phyloP scores from a whole-genome alignment of 345 rosid genomes.

The Salix suchowensis region DNA sequence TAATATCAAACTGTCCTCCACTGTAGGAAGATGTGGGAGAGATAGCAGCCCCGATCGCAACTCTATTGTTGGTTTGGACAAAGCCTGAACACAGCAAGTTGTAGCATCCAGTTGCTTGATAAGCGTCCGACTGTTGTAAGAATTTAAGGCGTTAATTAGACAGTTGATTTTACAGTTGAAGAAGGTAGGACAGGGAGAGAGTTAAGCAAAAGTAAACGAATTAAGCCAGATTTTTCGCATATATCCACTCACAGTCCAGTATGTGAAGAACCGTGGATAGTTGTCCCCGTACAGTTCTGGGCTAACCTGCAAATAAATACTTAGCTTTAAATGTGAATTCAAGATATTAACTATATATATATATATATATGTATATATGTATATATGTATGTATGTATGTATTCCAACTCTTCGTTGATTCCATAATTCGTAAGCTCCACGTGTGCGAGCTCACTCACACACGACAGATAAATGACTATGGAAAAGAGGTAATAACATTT shows the following conservation, averaged over 20 bases:
- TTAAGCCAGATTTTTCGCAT: neutral
- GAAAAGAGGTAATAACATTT: too few relatives aligned
- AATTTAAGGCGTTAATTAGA: neutral
- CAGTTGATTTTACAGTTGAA: conserved; percentile 13
- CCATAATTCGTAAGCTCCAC: neutral
- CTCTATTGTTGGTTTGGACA: conserved; percentile 73
- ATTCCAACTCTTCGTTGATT: neutral
- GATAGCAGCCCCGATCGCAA: conserved; percentile 95
- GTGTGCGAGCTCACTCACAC: neutral
- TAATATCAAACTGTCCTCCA: conserved; percentile 93
- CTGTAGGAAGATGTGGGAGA: conserved; percentile 81
- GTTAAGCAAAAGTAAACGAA: neutral
- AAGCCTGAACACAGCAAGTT: conserved; percentile 94
- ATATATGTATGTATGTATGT: neutral
- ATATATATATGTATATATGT: too few relatives aligned
- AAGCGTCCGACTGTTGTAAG: conserved; percentile 77
- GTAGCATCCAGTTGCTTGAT: conserved; percentile 95
- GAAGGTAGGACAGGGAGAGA: conserved; percentile 1
- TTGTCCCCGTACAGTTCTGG: conserved; percentile 95
- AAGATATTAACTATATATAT: neutral
- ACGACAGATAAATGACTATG: too few relatives aligned
- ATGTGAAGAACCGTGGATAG: conserved; percentile 91
- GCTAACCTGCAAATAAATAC: conserved; percentile 58
- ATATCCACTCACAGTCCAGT: conserved; percentile 83
- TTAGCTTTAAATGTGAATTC: conserved; percentile 29